Evolutionary conservation across 345 rosid genomes (phyloP), one percentile per base, ranked within the genome.

Genomic region (Rhodamnia argentea): DNA sequence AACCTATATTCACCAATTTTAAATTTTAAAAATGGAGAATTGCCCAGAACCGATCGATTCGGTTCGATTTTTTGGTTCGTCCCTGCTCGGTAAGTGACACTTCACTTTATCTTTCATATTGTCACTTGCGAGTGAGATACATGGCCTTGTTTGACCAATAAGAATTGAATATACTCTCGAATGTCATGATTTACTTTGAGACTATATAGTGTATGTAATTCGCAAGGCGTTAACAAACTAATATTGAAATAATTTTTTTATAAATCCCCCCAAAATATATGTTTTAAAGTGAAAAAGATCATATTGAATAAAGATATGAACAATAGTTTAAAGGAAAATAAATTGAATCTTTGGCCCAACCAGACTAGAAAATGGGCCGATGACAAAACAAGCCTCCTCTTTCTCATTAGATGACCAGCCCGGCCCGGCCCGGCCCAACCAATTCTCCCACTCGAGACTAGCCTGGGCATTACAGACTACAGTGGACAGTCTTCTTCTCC

Each of bases 231-330:
- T 27, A 0, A 0, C 20, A 60, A 60, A 6, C 0, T 13, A 27
- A 60, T 27, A 27, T 1, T 27, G 20, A 60, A 27, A 60, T 6
- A 13, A 60, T 13, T 51, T 11, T 51, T 51, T 51, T 51, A 2
- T 2, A 51, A 60, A 13, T 27, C 74, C 74, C 7, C 70, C 70
- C 70, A n/a, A 59, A 59, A 59, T 59, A 13, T 2, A 59, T 13
- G 4, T n/a, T n/a, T 59, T 3, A 0, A 0, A 59, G 13, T n/a
- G 27, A 29, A 29, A 59, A 60, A 60, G 7, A 0, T 60, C 15
- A 27, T 16, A 60, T 32, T 27, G 20, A 60, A 60, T 62, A 50
- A 50, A 50, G 52, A 50, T 10, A 50, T 50, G 11, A 50, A 50
- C 52, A 51, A 51, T 51, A 51, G 13, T 12, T 51, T 51, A 11